phyloP scores from a whole-genome alignment of 805 yeast genomes.

The Starmera amethionina region DNA sequence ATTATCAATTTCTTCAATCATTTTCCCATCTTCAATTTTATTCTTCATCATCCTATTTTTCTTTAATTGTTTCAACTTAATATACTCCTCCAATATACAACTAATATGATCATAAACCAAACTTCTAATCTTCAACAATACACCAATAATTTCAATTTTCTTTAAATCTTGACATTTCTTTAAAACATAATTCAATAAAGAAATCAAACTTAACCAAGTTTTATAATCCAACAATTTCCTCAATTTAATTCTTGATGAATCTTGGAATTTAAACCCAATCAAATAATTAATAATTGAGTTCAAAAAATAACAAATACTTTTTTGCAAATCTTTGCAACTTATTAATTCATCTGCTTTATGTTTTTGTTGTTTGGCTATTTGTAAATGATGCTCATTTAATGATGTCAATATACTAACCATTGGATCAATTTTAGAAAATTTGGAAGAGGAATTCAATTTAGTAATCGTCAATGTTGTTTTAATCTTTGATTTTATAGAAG shows the following conservation, averaged over 20 bases:
- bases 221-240: constrained; percentile 6
- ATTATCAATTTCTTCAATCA: neutral
- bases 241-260: constrained; percentile 6
- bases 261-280: constrained; percentile 14
- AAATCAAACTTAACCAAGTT: constrained; percentile 11
- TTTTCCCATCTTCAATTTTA: neutral
- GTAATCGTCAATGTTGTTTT: no score
- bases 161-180: constrained; percentile 2
- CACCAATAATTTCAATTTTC: constrained; percentile 6
- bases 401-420: no score
- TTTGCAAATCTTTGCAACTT: neutral
- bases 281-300: constrained; percentile 13
- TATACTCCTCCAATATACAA: constrained; percentile 4
- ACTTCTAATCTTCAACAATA: constrained; percentile 8
- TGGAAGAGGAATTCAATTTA: no score
- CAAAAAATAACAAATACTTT: constrained; percentile 6
- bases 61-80: constrained; percentile 3
- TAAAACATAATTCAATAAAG: constrained; percentile 7
- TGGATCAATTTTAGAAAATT: neutral
- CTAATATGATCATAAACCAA: constrained; percentile 11
- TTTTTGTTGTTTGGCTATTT: constrained; percentile 6
- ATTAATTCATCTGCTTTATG: constrained; percentile 11
- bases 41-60: neutral
- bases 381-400: constrained; percentile 1
- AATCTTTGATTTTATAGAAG: neutral